Evolutionary conservation across 1,284 basidiomycete genomes (phyloP), one percentile per base, ranked within the genome.

Genomic region (Chondrostereum purpureum): DNA sequence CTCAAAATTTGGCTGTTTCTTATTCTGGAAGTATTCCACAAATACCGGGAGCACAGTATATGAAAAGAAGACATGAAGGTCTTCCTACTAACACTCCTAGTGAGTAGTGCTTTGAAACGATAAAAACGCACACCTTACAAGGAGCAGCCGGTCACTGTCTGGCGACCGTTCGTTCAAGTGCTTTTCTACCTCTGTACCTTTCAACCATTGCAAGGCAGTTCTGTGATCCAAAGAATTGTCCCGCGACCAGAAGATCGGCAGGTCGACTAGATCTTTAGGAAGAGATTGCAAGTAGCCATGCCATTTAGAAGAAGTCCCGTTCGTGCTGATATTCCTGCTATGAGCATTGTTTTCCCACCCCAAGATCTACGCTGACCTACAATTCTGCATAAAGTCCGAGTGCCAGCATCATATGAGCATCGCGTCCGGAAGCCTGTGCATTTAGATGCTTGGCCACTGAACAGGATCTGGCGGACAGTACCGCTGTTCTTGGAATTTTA

Each of bases 221-320:
- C 48, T 48, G 42, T 57, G 63, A 52, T 79, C 74, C 20, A 53
- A 44, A 24, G 48, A 49, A 43, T 65, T 55, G 38, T 48, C 45
- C 23, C 55, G 55, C 2, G 62, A 65, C 87, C 87, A 89, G 52
- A 88, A 76, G 19, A 81, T 53, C 33, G 82, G 82, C 35, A 88
- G 69, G 42, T 78, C 74, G 16, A 81, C 73, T 3, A 61, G 56
- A 34, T 63, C 58, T 42, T 47, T 50, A 5, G 84, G 80, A 5
- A 90, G 67, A 11, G 81, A 80, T 53, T 80, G 73, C 11, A 90
- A 55, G 61, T 89, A 90, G 34, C 73, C 77, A 53, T 61, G 68
- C 83, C 84, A 90, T 42, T 65, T 65, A 4, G 87, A 88, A 21
- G 48, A 43, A 18, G 53, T 39, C 17, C 69, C 71, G 42, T 56